These are phyloP conservation scores for Pythium aristosporum DNA, from an alignment of 352 stramenopile species.

Conservation along the genomic window DNA sequence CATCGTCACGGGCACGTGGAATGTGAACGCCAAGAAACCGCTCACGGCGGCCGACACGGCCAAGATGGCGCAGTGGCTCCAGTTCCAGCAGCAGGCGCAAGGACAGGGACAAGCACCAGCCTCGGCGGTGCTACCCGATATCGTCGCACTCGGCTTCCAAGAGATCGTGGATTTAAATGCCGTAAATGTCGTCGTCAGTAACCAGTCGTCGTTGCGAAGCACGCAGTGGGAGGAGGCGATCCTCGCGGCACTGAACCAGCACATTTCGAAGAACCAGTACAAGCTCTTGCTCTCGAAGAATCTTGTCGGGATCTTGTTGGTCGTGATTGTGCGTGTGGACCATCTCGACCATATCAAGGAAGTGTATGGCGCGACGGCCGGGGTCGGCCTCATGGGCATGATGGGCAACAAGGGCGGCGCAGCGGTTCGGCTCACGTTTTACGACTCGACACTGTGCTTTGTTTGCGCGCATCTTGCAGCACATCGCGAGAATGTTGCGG, in stretches of 20 bases:
- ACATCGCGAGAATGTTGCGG: constrained; percentile 96
- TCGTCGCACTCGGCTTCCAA: constrained; percentile 91
- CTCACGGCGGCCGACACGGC: constrained; percentile 49
- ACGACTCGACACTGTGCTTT: constrained; percentile 98
- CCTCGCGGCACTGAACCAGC: constrained; percentile 87
- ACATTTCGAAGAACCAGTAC: constrained; percentile 50
- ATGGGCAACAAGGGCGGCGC: constrained; percentile 99
- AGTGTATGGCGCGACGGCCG: constrained; percentile 88
- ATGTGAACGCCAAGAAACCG: constrained; percentile 99
- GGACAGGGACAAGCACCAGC: neutral
- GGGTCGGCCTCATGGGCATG: constrained; percentile 98
- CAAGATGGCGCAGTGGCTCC: constrained; percentile 73
- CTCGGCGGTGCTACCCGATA: constrained; percentile 35
- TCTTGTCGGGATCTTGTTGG: constrained; percentile 96
- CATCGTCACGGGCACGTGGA: constrained; percentile 94
- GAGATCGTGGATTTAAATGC: constrained; percentile 99
- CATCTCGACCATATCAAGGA: constrained; percentile 83
- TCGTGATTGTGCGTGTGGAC: constrained; percentile 93
- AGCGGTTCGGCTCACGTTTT: constrained; percentile 95
- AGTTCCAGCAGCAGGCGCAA: constrained; percentile 27
- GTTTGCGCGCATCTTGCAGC: constrained; percentile 98
- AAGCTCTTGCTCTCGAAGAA: constrained; percentile 88
- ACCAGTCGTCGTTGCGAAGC: constrained; percentile 90
- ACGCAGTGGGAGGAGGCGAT: constrained; percentile 91
- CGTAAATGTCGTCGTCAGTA: constrained; percentile 98